A percentile compares a stretch with the other conserved stretches of the same genome.
phyloP scores from a whole-genome alignment of 1,139 yeast genomes.

The Kluyveromyces sp. region DNA sequence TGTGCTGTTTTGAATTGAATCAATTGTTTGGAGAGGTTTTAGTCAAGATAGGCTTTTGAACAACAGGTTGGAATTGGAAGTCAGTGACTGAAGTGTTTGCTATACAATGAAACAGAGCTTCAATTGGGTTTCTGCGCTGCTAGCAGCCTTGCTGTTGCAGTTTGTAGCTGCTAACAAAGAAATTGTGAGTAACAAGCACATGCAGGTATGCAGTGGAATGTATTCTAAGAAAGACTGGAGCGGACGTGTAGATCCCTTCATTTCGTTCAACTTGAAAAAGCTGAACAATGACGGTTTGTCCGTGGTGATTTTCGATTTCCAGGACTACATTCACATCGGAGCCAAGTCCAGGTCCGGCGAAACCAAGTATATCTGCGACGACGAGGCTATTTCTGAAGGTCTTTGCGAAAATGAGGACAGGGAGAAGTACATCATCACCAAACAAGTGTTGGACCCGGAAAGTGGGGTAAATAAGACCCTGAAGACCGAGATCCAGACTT shows the following conservation, averaged over 20 bases:
- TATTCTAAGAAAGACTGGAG: conserved; percentile 85
- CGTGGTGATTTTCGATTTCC: conserved; percentile 75
- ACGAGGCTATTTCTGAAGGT: conserved; percentile 49
- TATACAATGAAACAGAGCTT: neutral
- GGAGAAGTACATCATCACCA: conserved; percentile 55
- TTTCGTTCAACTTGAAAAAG: conserved; percentile 44
- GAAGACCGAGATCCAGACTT: conserved; percentile 45
- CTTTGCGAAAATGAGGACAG: conserved; percentile 50
- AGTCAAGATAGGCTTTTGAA: too few species aligned
- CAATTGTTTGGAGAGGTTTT: too few species aligned
- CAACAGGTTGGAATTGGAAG: too few species aligned
- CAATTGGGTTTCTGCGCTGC: conserved; percentile 1
- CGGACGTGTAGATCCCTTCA: conserved; percentile 62
- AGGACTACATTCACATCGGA: conserved; percentile 69
- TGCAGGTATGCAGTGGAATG: conserved; percentile 84
- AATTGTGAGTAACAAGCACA: conserved; percentile 39
- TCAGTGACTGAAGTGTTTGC: too few species aligned
- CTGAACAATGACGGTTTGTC: conserved; percentile 40
- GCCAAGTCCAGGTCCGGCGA: conserved; percentile 30
- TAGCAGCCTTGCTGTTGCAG: neutral
- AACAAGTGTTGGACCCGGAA: conserved; percentile 30
- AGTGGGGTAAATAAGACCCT: conserved; percentile 39
- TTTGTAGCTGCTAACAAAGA: conserved; percentile 42
- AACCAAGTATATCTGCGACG: conserved; percentile 67
- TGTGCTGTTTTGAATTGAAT: too few species aligned